These are phyloP conservation scores for Ganoderma resinaceum DNA, from an alignment of 1,284 basidiomycete species.

Conservation along the genomic window DNA sequence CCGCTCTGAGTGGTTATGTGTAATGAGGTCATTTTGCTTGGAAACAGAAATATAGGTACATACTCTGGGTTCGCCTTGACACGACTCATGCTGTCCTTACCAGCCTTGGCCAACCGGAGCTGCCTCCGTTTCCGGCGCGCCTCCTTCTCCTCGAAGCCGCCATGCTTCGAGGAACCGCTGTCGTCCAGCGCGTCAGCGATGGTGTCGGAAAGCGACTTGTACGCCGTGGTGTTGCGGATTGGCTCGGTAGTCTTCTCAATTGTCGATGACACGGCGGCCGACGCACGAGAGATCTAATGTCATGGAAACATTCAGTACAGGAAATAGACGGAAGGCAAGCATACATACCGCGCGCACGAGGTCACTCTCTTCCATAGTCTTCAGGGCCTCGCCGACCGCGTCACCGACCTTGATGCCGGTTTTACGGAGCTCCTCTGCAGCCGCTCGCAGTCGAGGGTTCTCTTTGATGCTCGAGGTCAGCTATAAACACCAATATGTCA, in stretches of 20 bases:
- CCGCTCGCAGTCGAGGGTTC: constrained; percentile 91
- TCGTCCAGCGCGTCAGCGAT: constrained; percentile 95
- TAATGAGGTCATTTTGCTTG: constrained; percentile 4
- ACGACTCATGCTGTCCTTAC: constrained; percentile 64
- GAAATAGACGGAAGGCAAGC: background rate
- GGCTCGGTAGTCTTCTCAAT: constrained; percentile 90
- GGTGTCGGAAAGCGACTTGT: constrained; percentile 91
- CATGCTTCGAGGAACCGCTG: constrained; percentile 90
- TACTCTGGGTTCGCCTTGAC: constrained; percentile 82
- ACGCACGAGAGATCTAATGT: constrained; percentile 77
- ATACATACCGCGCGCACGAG: constrained; percentile 81
- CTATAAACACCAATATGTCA: constrained; percentile 47
- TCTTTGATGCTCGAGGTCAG: constrained; percentile 95
- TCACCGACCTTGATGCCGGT: constrained; percentile 93
- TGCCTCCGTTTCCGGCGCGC: constrained; percentile 80
- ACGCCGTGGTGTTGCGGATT: constrained; percentile 94
- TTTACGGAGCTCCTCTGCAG: constrained; percentile 90
- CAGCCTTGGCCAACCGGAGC: constrained; percentile 82
- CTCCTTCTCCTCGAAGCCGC: constrained; percentile 94
- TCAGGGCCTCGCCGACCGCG: constrained; percentile 90
- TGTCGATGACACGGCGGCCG: constrained; percentile 78
- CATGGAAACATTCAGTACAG: background rate
- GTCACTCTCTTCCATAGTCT: constrained; percentile 93
- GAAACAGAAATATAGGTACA: constrained; percentile 40
- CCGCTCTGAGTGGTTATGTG: constrained; percentile 65